Evolutionary conservation across 2,329 filamentous ascomycete species (phyloP), one percentile per base, ranked within the genome.

Genomic region (Ophiostoma novo-ulmi): DNA sequence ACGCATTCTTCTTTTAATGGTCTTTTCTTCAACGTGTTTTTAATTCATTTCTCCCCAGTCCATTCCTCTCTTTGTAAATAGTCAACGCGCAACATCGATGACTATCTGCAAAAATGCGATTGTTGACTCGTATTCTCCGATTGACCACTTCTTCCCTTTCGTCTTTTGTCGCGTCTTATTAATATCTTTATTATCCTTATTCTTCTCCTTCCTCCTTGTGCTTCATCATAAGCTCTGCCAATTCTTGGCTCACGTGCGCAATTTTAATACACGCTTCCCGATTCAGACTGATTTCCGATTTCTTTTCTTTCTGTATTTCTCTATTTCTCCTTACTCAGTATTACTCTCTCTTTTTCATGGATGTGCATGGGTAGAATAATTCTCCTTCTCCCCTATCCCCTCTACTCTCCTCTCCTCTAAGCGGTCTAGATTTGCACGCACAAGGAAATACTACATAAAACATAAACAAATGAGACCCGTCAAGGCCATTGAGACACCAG

Each of bases 201-300:
- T 39, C 38, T 39, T 39, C 38, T 39, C 38, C 11, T 13, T 39
- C 10, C 38, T 39, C 4, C 38, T 10, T 39, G 11, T 31, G 31
- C 31, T 5, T 31, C 31, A 7, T 10, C 52, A 22, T 26, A 26
- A 26, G 52, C 52, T 58, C 52, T 58, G 17, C 44, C 44, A 48
- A 48, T 20, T 14, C 52, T 58, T 58, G 52, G 52, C 52, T 58
- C 52, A 58, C 52, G 52, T 58, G 52, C 22, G 52, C 52, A 58
- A 58, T 26, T 58, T 58, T n/a, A 44, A 48, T 20, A 48, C 20
- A 31, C 38, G 44, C 44, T 48, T 39, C 44, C 44, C 44, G 44
- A 48, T 48, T 48, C 44, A 48, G 44, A 48, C 44, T n/a, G 14
- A 20, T 20, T 48, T 48, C 44, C 44, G 44, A 20, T 13, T 48